These are phyloP conservation scores for Edaphochlamys debaryana DNA, from an alignment of 139 green algal species.

Conservation along the genomic window DNA sequence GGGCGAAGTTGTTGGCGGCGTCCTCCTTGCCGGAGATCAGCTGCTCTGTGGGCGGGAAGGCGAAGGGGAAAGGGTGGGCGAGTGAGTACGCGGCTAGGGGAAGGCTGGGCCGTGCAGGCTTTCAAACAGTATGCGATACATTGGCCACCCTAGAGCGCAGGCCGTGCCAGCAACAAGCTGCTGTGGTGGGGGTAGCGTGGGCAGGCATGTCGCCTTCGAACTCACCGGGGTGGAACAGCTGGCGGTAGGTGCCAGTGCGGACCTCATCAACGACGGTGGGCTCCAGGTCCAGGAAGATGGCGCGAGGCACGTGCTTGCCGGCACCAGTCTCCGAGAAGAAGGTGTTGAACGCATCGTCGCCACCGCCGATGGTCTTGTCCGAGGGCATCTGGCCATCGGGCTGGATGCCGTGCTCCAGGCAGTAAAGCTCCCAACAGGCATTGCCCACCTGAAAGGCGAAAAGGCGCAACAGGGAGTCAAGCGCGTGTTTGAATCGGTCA, in stretches of 20 bases:
- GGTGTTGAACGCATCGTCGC: conserved; percentile 96
- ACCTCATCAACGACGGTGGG: conserved; percentile 97
- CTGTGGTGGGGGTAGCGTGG: too few species aligned
- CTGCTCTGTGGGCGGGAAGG: conserved; percentile 75
- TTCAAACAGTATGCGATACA: too few species aligned
- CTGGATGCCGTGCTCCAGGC: conserved; percentile 96
- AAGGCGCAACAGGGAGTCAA: too few species aligned
- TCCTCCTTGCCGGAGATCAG: conserved; percentile 97
- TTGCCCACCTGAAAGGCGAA: conserved; percentile 82
- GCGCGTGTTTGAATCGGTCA: too few species aligned
- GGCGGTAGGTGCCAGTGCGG: conserved; percentile 94
- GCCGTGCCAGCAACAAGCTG: too few species aligned
- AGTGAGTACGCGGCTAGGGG: not conserved
- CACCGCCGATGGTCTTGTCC: conserved; percentile 93
- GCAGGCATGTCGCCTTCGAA: too few species aligned
- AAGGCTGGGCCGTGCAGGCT: too few species aligned
- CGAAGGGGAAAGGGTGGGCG: not conserved
- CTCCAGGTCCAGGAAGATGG: conserved; percentile 97
- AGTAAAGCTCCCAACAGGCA: conserved; percentile 99
- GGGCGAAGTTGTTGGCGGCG: conserved; percentile 74
- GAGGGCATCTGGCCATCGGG: conserved; percentile 96
- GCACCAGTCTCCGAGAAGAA: conserved; percentile 92
- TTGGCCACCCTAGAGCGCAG: too few species aligned
- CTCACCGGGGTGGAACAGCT: conserved; percentile 94
- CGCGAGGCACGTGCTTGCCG: conserved; percentile 92